These are phyloP conservation scores for Fusarium sp. DNA, from an alignment of 2,329 filamentous ascomycete genomes.

Conservation along the genomic window DNA sequence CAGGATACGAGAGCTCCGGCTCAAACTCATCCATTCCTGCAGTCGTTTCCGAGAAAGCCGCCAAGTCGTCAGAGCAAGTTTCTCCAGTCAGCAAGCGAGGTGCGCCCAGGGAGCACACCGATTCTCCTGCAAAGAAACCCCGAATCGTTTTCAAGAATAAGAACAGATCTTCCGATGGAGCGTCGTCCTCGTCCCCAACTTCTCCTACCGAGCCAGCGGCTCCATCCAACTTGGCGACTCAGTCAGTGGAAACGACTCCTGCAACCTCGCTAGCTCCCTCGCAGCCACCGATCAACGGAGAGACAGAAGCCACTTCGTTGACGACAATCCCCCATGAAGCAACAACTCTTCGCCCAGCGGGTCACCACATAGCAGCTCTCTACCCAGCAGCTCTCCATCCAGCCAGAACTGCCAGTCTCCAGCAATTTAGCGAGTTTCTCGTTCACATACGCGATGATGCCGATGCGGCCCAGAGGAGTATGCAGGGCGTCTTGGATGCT, in stretches of 20 bases:
- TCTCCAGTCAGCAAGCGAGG: background rate
- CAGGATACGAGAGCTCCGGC: background rate
- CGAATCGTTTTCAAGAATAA: conserved; percentile 13
- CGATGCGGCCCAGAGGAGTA: background rate
- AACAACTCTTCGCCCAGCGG: background rate
- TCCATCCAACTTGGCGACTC: background rate
- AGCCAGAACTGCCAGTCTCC: background rate
- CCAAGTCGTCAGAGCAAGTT: background rate
- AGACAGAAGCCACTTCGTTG: background rate
- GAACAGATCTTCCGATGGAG: background rate
- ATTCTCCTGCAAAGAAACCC: conserved; percentile 12
- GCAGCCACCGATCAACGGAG: background rate
- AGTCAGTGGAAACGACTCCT: background rate
- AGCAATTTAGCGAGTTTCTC: background rate
- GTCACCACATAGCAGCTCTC: too few relatives aligned
- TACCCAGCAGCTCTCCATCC: background rate
- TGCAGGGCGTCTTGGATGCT: background rate
- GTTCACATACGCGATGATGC: background rate
- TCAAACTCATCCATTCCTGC: background rate
- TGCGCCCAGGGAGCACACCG: background rate
- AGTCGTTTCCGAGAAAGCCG: background rate
- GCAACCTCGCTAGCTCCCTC: background rate
- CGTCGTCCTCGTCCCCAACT: background rate
- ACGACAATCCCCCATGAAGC: background rate
- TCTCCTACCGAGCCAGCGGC: background rate